phyloP scores from a whole-genome alignment of 495 filamentous ascomycete species.

The Podospora tetraspora region DNA sequence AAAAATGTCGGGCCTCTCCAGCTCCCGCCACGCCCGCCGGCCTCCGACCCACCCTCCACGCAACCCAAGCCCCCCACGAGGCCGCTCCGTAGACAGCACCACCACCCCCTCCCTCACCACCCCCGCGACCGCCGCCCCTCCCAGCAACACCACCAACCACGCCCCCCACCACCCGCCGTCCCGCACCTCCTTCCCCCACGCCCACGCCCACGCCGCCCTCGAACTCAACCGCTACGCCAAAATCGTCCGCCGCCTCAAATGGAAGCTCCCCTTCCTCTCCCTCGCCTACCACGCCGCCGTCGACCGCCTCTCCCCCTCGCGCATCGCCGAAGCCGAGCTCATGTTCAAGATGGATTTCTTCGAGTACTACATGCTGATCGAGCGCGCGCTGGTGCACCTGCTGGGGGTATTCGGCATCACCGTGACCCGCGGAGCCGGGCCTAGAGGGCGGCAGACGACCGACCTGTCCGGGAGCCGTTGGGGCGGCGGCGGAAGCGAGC shows the following conservation, averaged over 20 bases:
- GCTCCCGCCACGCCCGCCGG: constrained; percentile 21
- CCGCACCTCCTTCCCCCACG: background rate
- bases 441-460: too few species aligned
- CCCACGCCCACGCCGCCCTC: constrained; percentile 26
- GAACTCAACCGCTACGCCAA: constrained; percentile 52
- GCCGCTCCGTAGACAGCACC: background rate
- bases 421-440: constrained; percentile 26
- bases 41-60: background rate
- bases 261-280: constrained; percentile 56
- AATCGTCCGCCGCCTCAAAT: constrained; percentile 52
- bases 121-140: background rate
- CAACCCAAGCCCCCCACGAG: background rate
- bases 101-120: background rate
- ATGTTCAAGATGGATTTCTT: constrained; percentile 70
- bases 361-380: constrained; percentile 63
- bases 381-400: constrained; percentile 58
- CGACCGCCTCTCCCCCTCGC: constrained; percentile 17
- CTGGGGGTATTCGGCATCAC: constrained; percentile 52
- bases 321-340: constrained; percentile 42
- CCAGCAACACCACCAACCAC: constrained; percentile 3
- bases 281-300: constrained; percentile 48
- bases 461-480: background rate
- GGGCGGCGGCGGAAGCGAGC: constrained; percentile 20
- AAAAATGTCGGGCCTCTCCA: constrained; percentile 19
- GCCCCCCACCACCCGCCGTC: constrained; percentile 6